phyloP scores from a whole-genome alignment of 495 filamentous ascomycete species.

The Neurospora sp. region DNA sequence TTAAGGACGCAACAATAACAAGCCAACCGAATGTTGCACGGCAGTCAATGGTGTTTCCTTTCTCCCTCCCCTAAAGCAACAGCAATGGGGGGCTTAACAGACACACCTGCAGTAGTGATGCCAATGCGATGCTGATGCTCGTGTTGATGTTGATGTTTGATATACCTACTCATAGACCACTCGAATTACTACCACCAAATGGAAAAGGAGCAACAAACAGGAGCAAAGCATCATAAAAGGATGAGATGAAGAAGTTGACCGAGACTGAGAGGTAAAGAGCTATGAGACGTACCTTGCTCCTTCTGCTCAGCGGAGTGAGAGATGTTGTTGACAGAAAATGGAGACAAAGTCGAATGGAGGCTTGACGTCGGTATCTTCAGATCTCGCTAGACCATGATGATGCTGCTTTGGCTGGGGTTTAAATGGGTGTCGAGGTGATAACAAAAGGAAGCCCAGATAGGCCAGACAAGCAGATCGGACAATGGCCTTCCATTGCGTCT shows the following conservation, averaged over 20 bases:
- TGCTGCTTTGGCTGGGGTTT: background rate
- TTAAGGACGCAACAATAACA: background rate
- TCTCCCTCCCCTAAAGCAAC: background rate
- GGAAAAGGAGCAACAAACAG: background rate
- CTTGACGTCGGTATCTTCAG: background rate
- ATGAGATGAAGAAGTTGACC: background rate
- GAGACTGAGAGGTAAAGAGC: background rate
- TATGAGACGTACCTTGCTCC: background rate
- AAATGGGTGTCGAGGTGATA: background rate
- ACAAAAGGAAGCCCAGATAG: background rate
- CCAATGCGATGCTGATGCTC: background rate
- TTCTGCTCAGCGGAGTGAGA: background rate
- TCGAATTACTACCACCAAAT: background rate
- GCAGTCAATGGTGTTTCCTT: background rate
- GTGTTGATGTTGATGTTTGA: background rate
- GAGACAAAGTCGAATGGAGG: background rate
- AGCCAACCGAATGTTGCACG: background rate
- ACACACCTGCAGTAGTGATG: background rate
- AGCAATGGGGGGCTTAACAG: background rate
- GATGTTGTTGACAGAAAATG: background rate
- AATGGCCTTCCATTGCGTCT: background rate
- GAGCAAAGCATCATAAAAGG: background rate
- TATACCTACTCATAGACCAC: background rate
- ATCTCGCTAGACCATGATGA: background rate
- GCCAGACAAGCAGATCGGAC: background rate